Base-by-base conservation (phyloP, 164 flowering plant genomes). In the Houttuynia cordata region DNA sequence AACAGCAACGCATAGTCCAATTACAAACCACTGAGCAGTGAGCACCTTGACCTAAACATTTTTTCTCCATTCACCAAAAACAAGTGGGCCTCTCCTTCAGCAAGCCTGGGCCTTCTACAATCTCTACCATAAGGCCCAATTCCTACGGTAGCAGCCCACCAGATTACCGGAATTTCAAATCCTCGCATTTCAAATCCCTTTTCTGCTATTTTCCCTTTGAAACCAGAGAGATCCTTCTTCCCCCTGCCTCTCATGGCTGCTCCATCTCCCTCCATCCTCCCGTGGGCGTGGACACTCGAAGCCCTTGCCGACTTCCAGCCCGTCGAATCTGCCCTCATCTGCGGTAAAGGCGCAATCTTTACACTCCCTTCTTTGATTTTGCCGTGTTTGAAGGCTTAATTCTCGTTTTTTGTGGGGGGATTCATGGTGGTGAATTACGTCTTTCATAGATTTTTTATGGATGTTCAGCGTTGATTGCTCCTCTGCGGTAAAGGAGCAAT, bases 161-260 rank as follows among this genome's bases (percentile, higher is more conserved):
- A n/a, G n/a, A n/a, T n/a, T n/a, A n/a, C n/a, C n/a, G n/a, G n/a
- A n/a, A n/a, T n/a, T n/a, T n/a, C n/a, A n/a, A n/a, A n/a, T n/a
- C n/a, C n/a, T n/a, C n/a, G n/a, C n/a, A n/a, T n/a, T n/a, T n/a
- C n/a, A n/a, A n/a, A n/a, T n/a, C n/a, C n/a, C n/a, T n/a, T n/a
- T n/a, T n/a, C n/a, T n/a, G n/a, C n/a, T n/a, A n/a, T n/a, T n/a
- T n/a, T n/a, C n/a, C n/a, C n/a, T n/a, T n/a, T n/a, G n/a, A n/a
- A n/a, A n/a, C n/a, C n/a, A n/a, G n/a, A n/a, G n/a, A n/a, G n/a
- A n/a, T n/a, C n/a, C n/a, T n/a, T 58, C 49, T n/a, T n/a, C n/a
- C n/a, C n/a, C n/a, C n/a, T n/a, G n/a, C n/a, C 21, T 78, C 74
- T 0, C 85, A 85, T 10, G 84, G 81, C 67, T 68, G 76, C 9